Percentiles rank a stretch among this genome's conserved stretches.
phyloP scores from a whole-genome alignment of 805 yeast genomes.

The Candida railenensis region DNA sequence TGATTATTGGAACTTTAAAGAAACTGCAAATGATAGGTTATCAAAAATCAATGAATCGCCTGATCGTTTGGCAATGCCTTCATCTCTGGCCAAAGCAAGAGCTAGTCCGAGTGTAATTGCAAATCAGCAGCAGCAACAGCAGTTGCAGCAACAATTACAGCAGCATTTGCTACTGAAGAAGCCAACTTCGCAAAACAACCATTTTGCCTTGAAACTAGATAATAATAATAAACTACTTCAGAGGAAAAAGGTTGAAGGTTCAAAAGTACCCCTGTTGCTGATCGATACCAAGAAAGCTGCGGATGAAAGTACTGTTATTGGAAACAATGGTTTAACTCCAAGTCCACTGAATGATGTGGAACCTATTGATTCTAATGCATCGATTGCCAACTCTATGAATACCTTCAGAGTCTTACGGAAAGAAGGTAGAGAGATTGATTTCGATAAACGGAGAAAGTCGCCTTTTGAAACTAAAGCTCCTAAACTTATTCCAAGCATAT shows the following conservation, averaged over 20 bases:
- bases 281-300: slow-evolving; percentile 1
- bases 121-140: slow-evolving; percentile 5
- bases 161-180: slow-evolving; percentile 1
- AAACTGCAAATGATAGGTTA: slow-evolving; percentile 17
- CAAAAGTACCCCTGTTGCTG: background rate
- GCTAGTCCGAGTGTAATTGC: slow-evolving; percentile 3
- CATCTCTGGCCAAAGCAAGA: slow-evolving; percentile 1
- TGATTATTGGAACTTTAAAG: slow-evolving; percentile 62
- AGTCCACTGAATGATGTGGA: slow-evolving; percentile 4
- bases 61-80: background rate
- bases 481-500: slow-evolving; percentile 33
- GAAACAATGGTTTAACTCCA: slow-evolving; percentile 1
- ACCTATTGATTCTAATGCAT: background rate
- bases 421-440: slow-evolving; percentile 72
- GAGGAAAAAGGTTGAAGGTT: background rate
- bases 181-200: slow-evolving; percentile 5
- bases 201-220: slow-evolving; percentile 16
- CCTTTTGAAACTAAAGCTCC: slow-evolving; percentile 58
- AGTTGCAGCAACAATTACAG: background rate
- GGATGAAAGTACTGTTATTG: background rate
- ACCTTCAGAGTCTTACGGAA: slow-evolving; percentile 69
- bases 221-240: background rate
- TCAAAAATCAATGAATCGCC: slow-evolving; percentile 15
- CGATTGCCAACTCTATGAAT: background rate
- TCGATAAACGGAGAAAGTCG: slow-evolving; percentile 73